Evolutionary conservation across 805 yeast species (phyloP), one percentile per base, ranked within the genome.

Genomic region (Saturnispora silvae): DNA sequence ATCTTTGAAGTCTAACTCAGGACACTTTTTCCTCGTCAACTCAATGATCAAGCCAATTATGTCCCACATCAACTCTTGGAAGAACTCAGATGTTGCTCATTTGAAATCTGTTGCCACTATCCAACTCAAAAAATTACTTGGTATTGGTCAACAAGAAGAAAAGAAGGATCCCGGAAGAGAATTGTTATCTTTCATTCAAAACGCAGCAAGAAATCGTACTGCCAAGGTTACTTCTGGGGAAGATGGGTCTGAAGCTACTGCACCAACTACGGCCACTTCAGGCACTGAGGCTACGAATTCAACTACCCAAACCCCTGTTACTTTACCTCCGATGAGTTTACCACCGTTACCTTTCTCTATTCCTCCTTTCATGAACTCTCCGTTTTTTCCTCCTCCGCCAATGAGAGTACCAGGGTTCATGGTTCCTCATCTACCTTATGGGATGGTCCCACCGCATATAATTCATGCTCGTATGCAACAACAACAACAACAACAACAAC

Each of bases 121-220:
- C 13, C 75, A 72, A 53, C 66, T 81, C 64, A 81, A 80, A 60
- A 56, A 63, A 13, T 61, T 78, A 44, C 62, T 81, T 49, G 86
- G 85, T 30, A 63, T 81, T 30, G 27, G 34, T 15, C 14, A 25
- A 25, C 25, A 10, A 19, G n/a, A n/a, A n/a, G 45, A 59, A 42
- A 41, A 52, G 28, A 51, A 54, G 20, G 50, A 81, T 56, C 85
- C 86, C 1, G 92, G 92, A 24, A 76, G 89, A 64, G 89, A 79
- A 37, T 56, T 81, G 40, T 66, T 81, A 49, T 72, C 78, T 43
- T 67, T 80, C 53, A 63, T 81, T 42, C 74, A 70, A 44, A 54
- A 59, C 33, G 69, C 72, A 14, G 65, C 69, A 6, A 54, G 53
- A 22, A 52, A 50, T 14, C 48, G 51, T 18, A 14, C 22, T 4